Conservation (phyloP, 805 yeast genomes). For the Lipomyces starkeyi region DNA sequence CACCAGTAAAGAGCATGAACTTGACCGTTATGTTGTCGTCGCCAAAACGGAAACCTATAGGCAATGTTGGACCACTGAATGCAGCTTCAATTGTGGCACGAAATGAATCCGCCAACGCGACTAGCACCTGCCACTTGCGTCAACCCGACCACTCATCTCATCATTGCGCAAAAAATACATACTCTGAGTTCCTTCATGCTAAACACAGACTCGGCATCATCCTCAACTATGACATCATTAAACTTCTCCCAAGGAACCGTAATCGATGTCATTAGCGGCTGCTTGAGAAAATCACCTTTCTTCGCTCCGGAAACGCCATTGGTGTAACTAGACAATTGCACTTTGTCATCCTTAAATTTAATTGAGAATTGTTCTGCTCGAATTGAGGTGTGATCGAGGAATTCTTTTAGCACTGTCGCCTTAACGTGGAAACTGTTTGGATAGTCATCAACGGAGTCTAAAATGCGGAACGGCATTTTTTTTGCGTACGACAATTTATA, state of each 20-base stretch:
- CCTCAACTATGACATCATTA: conserved; percentile 16
- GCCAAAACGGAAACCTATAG: conserved; percentile 28
- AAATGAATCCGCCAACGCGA: conserved; percentile 25
- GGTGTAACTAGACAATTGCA: conserved; percentile 28
- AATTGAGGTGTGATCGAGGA: conserved; percentile 33
- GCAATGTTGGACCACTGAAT: conserved; percentile 25
- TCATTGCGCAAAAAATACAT: neutral
- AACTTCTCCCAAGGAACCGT: conserved; percentile 20
- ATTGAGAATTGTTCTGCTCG: conserved; percentile 34
- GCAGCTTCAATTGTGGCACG: conserved; percentile 23
- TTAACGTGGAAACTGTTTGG: conserved; percentile 23
- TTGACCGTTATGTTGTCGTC: conserved; percentile 5
- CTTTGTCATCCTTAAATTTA: conserved; percentile 17
- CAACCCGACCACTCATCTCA: neutral
- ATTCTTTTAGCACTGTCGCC: conserved; percentile 24
- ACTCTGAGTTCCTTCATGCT: conserved; percentile 31
- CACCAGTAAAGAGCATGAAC: conserved; percentile 31
- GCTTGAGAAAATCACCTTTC: conserved; percentile 25
- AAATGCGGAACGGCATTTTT: conserved; percentile 25
- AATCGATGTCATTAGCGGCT: conserved; percentile 35
- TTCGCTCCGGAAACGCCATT: conserved; percentile 18
- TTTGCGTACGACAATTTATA: conserved; percentile 27
- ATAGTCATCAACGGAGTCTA: conserved; percentile 29
- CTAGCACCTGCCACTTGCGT: conserved; percentile 14
- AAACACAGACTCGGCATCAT: conserved; percentile 20